These are phyloP conservation scores for Achlya hypogyna DNA, from an alignment of 352 stramenopile genomes.

Conservation along the genomic window DNA sequence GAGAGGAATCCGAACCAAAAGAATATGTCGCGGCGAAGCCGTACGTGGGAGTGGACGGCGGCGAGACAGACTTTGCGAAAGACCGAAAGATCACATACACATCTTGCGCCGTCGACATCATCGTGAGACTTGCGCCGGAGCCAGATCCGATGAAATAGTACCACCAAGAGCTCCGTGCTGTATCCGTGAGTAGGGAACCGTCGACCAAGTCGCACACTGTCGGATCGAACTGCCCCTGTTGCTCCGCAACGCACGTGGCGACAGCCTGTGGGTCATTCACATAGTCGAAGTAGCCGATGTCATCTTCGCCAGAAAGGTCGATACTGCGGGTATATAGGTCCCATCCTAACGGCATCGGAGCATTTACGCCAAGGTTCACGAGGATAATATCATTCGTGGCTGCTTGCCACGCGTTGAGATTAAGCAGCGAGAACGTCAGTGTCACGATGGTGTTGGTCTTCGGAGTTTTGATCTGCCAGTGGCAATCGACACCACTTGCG, in stretches of 20 bases:
- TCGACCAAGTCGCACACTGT: background rate
- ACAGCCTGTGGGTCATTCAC: background rate
- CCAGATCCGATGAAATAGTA: background rate
- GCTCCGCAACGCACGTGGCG: background rate
- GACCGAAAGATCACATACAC: conserved; percentile 14
- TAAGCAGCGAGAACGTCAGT: background rate
- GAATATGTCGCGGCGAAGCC: conserved; percentile 6
- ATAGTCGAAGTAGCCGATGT: conserved; percentile 1
- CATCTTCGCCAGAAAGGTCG: background rate
- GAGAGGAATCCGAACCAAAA: background rate
- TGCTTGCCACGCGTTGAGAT: background rate
- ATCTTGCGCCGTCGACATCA: conserved; percentile 7
- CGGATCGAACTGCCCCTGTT: conserved; percentile 4
- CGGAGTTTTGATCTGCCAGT: conserved; percentile 11
- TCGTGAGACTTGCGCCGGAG: background rate
- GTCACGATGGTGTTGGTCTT: conserved; percentile 6
- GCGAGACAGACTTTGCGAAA: background rate
- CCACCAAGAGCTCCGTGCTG: background rate
- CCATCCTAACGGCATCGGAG: background rate
- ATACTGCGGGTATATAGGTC: background rate
- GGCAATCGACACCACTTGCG: background rate
- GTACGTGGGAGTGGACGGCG: background rate
- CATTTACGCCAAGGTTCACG: conserved; percentile 6
- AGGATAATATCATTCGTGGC: conserved; percentile 9
- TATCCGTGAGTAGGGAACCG: conserved; percentile 10